Evolutionary conservation across 768 basidiomycete species (phyloP).

Genomic region (Brasilioporus rufonigricans): DNA sequence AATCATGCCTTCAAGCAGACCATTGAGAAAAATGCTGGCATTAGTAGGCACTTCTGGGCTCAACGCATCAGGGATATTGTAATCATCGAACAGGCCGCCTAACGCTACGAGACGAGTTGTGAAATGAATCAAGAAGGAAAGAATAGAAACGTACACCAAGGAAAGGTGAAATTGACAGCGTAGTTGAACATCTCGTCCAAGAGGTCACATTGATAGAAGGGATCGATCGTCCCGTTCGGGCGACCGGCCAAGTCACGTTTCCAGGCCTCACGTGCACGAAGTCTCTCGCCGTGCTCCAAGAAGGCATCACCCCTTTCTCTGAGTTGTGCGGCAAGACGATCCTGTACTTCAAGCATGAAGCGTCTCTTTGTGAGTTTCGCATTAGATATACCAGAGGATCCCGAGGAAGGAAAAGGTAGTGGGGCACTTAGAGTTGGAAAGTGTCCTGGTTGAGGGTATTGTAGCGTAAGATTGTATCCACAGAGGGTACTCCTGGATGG

Average conservation of each 20-base stretch:
- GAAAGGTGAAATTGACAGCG: conserved; percentile 67
- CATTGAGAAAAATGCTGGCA: conserved; percentile 56
- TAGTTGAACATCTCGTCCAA: conserved; percentile 66
- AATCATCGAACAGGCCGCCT: conserved; percentile 40
- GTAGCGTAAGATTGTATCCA: conserved; percentile 60
- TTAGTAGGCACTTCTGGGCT: conserved; percentile 48
- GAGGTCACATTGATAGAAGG: conserved; percentile 61
- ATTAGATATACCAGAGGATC: neutral
- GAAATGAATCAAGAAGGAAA: neutral
- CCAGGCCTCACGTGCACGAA: conserved; percentile 24
- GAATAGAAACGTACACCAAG: conserved; percentile 41
- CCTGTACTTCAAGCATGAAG: conserved; percentile 10
- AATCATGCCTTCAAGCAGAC: conserved; percentile 45
- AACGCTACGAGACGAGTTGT: neutral
- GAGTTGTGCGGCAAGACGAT: conserved; percentile 4
- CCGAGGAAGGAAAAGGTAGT: conserved; percentile 27
- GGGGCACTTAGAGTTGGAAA: conserved; percentile 37
- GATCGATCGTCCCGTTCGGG: conserved; percentile 56
- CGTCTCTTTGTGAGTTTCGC: conserved; percentile 5
- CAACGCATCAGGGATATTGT: conserved; percentile 43
- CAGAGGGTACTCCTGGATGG: conserved; percentile 54
- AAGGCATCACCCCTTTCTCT: conserved; percentile 1
- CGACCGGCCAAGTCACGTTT: conserved; percentile 51
- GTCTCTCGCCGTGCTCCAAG: conserved; percentile 19
- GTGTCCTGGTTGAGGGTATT: conserved; percentile 60